Percentiles rank a stretch among this genome's conserved stretches.
phyloP scores from a whole-genome alignment of 1,284 basidiomycete species.

The Rhodotorula sp. region DNA sequence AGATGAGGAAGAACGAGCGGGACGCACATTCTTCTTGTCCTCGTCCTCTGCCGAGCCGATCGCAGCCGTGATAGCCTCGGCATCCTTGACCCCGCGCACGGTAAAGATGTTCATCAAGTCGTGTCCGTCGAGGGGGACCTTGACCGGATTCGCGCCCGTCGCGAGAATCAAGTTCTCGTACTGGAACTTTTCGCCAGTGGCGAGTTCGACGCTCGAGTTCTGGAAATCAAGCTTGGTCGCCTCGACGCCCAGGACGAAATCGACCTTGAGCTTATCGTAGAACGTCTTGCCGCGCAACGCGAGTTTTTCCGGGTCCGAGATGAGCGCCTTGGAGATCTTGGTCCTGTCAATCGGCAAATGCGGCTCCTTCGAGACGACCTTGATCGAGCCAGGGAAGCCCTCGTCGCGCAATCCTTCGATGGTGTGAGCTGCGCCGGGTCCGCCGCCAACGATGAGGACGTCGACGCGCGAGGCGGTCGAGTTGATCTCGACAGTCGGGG shows the following conservation, averaged over 20 bases:
- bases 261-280: slow-evolving; percentile 75
- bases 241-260: slow-evolving; percentile 64
- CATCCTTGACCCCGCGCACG: slow-evolving; percentile 69
- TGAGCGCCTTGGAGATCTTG: slow-evolving; percentile 83
- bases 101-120: slow-evolving; percentile 77
- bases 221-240: slow-evolving; percentile 70
- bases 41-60: slow-evolving; percentile 41
- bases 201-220: slow-evolving; percentile 52
- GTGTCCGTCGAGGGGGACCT: slow-evolving; percentile 74
- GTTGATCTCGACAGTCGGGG: slow-evolving; percentile 34
- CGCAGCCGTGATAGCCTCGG: slow-evolving; percentile 65
- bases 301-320: slow-evolving; percentile 73
- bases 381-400: slow-evolving; percentile 74
- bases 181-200: slow-evolving; percentile 45
- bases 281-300: slow-evolving; percentile 67
- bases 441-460: slow-evolving; percentile 82
- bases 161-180: slow-evolving; percentile 53
- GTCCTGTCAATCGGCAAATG: slow-evolving; percentile 86
- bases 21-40: slow-evolving; percentile 55
- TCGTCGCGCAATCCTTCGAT: slow-evolving; percentile 83
- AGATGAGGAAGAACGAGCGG: too few relatives aligned
- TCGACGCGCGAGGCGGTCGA: slow-evolving; percentile 49
- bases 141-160: slow-evolving; percentile 53
- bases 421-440: slow-evolving; percentile 73
- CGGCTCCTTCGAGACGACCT: slow-evolving; percentile 73